These are phyloP conservation scores for Rhipidocladum racemiflorum DNA, from an alignment of 176 grass and related monocot species.

Conservation along the genomic window DNA sequence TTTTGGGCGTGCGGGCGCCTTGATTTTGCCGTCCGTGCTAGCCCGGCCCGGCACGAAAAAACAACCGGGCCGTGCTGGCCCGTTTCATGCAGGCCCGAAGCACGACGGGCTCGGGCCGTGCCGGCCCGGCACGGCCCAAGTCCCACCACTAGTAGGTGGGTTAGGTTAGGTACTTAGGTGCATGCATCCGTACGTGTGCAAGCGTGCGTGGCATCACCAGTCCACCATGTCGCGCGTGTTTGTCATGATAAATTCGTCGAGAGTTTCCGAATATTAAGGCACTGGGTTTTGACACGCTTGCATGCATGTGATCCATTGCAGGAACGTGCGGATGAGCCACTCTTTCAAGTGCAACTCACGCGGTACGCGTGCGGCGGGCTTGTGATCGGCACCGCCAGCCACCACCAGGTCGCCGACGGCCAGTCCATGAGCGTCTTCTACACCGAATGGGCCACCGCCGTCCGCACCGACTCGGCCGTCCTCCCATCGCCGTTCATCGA, in stretches of 20 bases:
- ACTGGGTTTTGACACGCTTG: background rate
- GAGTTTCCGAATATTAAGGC: background rate
- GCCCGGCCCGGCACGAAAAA: too few species aligned
- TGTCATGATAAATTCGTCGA: background rate
- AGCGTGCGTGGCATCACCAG: background rate
- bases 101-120: too few species aligned
- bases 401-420: slow-evolving; percentile 45
- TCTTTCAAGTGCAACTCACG: slow-evolving; percentile 42
- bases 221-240: background rate
- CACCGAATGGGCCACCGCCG: slow-evolving; percentile 30
- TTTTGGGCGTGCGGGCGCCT: too few species aligned
- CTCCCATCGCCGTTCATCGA: slow-evolving; percentile 20
- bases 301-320: background rate
- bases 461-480: background rate
- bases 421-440: slow-evolving; percentile 48
- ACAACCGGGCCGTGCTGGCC: too few species aligned
- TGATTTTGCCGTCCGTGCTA: too few species aligned
- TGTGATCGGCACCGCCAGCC: slow-evolving; percentile 15
- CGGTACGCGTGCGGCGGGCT: slow-evolving; percentile 44
- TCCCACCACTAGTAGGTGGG: too few species aligned
- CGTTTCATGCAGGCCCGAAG: too few species aligned
- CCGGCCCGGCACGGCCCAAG: too few species aligned
- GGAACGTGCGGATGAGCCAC: background rate
- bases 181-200: background rate
- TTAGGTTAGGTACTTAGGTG: background rate